phyloP scores from a whole-genome alignment of 2,329 filamentous ascomycete species.

The Neurospora sp. region DNA sequence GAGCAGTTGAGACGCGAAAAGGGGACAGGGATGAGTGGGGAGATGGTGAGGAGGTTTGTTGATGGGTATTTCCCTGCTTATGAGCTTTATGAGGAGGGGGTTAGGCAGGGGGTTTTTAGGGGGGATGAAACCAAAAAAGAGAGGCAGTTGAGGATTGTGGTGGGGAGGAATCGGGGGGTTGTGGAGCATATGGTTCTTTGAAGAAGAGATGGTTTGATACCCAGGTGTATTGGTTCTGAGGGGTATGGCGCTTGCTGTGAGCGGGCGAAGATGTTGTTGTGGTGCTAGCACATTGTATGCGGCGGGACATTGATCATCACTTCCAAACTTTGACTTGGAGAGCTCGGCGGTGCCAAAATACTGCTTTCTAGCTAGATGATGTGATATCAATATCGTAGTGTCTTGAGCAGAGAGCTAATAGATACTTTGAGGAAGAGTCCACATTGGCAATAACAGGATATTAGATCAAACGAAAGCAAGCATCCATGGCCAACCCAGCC shows the following conservation, averaged over 20 bases:
- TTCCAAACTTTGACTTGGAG: neutral
- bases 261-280: neutral
- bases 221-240: neutral
- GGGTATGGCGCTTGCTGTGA: neutral
- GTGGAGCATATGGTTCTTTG: slow-evolving; percentile 44
- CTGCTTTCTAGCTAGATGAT: neutral
- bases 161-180: slow-evolving; percentile 51
- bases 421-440: neutral
- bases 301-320: neutral
- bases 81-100: slow-evolving; percentile 54
- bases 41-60: slow-evolving; percentile 67
- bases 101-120: slow-evolving; percentile 50
- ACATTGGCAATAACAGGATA: neutral
- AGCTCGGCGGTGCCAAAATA: neutral
- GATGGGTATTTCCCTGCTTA: slow-evolving; percentile 62
- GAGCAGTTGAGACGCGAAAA: slow-evolving; percentile 53
- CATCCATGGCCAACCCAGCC: neutral
- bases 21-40: slow-evolving; percentile 72
- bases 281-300: neutral
- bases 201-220: slow-evolving; percentile 2
- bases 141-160: slow-evolving; percentile 51
- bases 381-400: neutral
- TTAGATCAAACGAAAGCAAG: neutral
- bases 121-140: slow-evolving; percentile 18
- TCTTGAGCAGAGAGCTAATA: neutral